Base-by-base conservation (phyloP, 2,329 filamentous ascomycete genomes). In the Lachnellula hyalina region DNA sequence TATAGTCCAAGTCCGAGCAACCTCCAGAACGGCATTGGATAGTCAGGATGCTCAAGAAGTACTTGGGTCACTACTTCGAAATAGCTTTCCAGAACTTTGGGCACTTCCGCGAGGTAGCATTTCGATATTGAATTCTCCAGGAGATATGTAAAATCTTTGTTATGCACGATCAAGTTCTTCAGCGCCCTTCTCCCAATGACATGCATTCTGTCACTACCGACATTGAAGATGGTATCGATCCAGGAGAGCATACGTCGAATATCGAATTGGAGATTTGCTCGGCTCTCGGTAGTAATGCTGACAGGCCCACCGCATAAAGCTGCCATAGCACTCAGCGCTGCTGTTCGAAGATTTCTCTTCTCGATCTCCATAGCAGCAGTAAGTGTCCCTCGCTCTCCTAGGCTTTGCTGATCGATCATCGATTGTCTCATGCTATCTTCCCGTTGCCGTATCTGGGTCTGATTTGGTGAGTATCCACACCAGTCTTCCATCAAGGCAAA, bases 401-500 rank as follows among this genome's bases (percentile, higher is more conserved):
- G 72, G 54, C 78, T 75, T 56, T 94, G 89, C 53, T 90, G 87
- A 51, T 93, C 85, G 36, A 96, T 85, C 61, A 94, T 79, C 2
- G 89, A 90, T 63, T 92, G 88, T 44, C 90, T 82, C 86, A 96
- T 95, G 36, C 83, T 87, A 58, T 96, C 88, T 71, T 96, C 92
- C 58, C 90, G 81, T 55, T 86, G 85, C 5, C 86, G 83, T 41
- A 96, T 89, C 61, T 95, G 89, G 14, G 75, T 78, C 68, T 95
- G 90, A 61, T 96, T 96, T 0, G 92, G 90, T 7, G 92, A 96
- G 70, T 95, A 96, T 2, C 94, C 94, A 69, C 94, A 99, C 95
- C 95, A 99, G 61, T 97, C 93, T 72, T 99, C 94, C 92, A 99
- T 97, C 47, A 99, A 75, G 0, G 92, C 86, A 68, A 99, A 99